Base-by-base conservation (phyloP, 78 protist genomes). In the Cyanophora paradoxa region DNA sequence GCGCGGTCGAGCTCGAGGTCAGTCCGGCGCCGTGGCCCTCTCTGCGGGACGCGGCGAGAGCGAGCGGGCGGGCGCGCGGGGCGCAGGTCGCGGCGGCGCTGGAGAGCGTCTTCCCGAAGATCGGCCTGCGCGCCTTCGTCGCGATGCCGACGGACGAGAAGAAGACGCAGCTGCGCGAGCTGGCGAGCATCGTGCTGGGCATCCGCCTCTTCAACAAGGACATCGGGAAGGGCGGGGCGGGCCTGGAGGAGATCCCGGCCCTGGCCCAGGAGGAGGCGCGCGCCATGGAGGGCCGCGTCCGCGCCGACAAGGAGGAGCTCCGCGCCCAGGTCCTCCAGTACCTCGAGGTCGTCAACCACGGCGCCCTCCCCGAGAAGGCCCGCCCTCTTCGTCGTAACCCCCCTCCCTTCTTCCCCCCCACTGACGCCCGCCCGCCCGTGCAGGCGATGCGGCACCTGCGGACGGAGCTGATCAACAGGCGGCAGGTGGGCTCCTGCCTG, bases 201-300 rank as follows among this genome's bases (percentile, higher is more conserved):
- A 67, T 67, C 40, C 73, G 73, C n/a, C 58, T 67, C n/a, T 67
- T 67, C 58, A 67, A 67, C 39, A 20, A 46, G 33, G 33, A 46
- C 28, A 67, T 67, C 1, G 73, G 73, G 59, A 41, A 67, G 40
- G n/a, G n/a, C 59, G 73, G 24, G 73, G 73, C 39, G 59, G 22
- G 36, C 37, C 24, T 22, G n/a, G n/a, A n/a, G n/a, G n/a, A n/a
- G n/a, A n/a, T n/a, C n/a, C n/a, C n/a, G n/a, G n/a, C n/a, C n/a
- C n/a, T n/a, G n/a, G n/a, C n/a, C n/a, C n/a, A n/a, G n/a, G n/a
- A n/a, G n/a, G n/a, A n/a, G n/a, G n/a, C 37, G 62, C 62, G 13
- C 20, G 36, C 34, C 10, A 36, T 36, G 20, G n/a, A 28, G 62
- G 8, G n/a, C n/a, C n/a, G n/a, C n/a, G n/a, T n/a, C n/a, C n/a